Percentiles rank a stretch among this genome's conserved stretches.
These are phyloP conservation scores for Butyriboletus appendiculatus DNA, from an alignment of 1,284 basidiomycete genomes.

Conservation along the genomic window DNA sequence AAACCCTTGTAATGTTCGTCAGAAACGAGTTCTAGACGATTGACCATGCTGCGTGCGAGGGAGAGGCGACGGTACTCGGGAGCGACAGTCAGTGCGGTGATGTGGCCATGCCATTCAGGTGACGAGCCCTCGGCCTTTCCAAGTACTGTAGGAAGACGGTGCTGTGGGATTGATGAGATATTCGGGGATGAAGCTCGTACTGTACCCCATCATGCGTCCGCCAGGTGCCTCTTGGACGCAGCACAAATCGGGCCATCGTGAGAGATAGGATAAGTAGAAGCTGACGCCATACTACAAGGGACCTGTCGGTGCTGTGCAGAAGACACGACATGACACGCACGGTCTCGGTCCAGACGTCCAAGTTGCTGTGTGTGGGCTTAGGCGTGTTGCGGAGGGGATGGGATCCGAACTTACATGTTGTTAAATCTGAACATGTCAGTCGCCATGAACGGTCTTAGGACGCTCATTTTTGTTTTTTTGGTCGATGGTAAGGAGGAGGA, in stretches of 20 bases:
- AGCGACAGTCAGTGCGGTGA: slow-evolving; percentile 89
- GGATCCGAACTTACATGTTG: slow-evolving; percentile 60
- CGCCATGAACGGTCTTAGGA: slow-evolving; percentile 81
- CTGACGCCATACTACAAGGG: slow-evolving; percentile 70
- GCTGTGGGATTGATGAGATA: slow-evolving; percentile 10
- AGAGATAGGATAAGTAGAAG: slow-evolving; percentile 87
- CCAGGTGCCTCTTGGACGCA: slow-evolving; percentile 76
- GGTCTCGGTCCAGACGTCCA: slow-evolving; percentile 94
- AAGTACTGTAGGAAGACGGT: slow-evolving; percentile 55
- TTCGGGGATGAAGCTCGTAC: slow-evolving; percentile 43
- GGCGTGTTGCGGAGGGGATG: background rate
- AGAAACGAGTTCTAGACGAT: slow-evolving; percentile 79
- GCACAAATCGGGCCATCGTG: slow-evolving; percentile 89
- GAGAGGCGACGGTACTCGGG: slow-evolving; percentile 87
- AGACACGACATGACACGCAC: slow-evolving; percentile 42
- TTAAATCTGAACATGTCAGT: slow-evolving; percentile 92
- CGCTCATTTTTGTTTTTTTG: slow-evolving; percentile 56
- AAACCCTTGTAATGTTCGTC: slow-evolving; percentile 74
- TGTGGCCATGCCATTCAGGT: slow-evolving; percentile 84
- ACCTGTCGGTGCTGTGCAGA: slow-evolving; percentile 4
- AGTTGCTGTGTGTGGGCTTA: slow-evolving; percentile 58
- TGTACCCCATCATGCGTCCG: slow-evolving; percentile 85
- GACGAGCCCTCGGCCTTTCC: slow-evolving; percentile 82
- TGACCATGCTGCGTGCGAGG: slow-evolving; percentile 82
- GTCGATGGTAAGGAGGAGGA: background rate